Base-by-base conservation (phyloP, 2,329 filamentous ascomycete species). In the Aspergillus puulaauensis region DNA sequence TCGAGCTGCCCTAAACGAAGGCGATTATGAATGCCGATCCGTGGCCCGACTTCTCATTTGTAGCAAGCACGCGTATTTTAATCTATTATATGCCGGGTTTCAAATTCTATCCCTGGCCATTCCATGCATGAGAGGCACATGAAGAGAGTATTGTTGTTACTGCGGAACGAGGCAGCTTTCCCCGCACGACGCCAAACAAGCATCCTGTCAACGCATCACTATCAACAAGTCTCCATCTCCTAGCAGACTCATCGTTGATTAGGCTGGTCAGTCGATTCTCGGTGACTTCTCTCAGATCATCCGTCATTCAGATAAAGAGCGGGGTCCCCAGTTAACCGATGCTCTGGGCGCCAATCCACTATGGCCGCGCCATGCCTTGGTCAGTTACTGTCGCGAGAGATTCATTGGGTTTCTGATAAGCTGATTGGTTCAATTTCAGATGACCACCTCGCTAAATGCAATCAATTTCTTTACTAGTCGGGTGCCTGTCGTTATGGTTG, bases 311-410 rank as follows among this genome's bases (percentile, higher is more conserved):
- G 6, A 21, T 8, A 37, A 19, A 41, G 15, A 19, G 21, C 21
- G 35, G 37, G 52, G 43, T 19, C 15, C 15, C 35, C 31, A 45
- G 24, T 37, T 11, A 47, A 17, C 24, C 31, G 46, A 45, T 39
- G 46, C 21, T 56, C 53, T 56, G 37, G 46, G 53, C 46, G 46
- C 46, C 53, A 51, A 56, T 48, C 53, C 53, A 50, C 37, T 24
- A 37, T 45, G 46, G 31, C 24, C n/a, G 46, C 46, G 46, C 53
- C 53, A 44, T 37, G 35, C 37, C 51, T 54, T 46, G 41, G 51
- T 40, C 31, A 45, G 19, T 24, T 24, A 40, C 41, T 37, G 40
- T 35, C 24, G 40, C 12, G 37, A 23, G 17, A 49, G 39, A 50
- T 52, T 41, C 48, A 56, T 46, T 14, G 19, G 15, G 37, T 39